Conservation (phyloP, 352 stramenopile genomes). For the Globisporangium paroecandrum region DNA sequence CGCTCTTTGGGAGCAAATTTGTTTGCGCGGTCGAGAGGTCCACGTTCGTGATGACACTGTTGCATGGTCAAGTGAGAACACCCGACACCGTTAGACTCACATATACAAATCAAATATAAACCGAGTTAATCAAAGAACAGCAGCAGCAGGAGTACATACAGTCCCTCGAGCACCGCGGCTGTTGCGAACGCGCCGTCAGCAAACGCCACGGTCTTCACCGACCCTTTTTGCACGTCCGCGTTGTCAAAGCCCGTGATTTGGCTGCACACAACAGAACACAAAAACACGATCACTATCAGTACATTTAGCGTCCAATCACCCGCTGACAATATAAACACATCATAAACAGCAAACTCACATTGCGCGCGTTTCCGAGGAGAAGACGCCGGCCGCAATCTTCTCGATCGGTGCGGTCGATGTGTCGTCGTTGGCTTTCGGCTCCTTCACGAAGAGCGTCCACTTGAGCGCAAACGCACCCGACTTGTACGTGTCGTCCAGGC, state of each 20-base stretch:
- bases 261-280: conserved; percentile 24
- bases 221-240: conserved; percentile 51
- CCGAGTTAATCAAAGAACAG: too few species aligned
- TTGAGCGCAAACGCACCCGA: conserved; percentile 24
- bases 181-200: conserved; percentile 42
- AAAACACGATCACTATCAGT: conserved; percentile 6
- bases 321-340: not conserved
- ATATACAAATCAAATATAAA: not conserved
- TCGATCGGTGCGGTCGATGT: conserved; percentile 57
- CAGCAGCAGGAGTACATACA: conserved; percentile 33
- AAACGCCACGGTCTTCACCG: conserved; percentile 49
- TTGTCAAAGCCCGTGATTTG: conserved; percentile 73
- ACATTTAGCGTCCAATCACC: not conserved
- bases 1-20: conserved; percentile 48
- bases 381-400: conserved; percentile 33
- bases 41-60: conserved; percentile 56
- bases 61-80: not conserved
- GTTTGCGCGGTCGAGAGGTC: conserved; percentile 43
- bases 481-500: conserved; percentile 52
- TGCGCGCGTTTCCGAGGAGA: conserved; percentile 35
- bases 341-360: conserved; percentile 34
- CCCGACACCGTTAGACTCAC: not conserved
- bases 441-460: conserved; percentile 74
- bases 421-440: conserved; percentile 26
- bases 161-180: conserved; percentile 29